Evolutionary conservation across 441 rosid species (phyloP).

Genomic region (Hura crepitans): DNA sequence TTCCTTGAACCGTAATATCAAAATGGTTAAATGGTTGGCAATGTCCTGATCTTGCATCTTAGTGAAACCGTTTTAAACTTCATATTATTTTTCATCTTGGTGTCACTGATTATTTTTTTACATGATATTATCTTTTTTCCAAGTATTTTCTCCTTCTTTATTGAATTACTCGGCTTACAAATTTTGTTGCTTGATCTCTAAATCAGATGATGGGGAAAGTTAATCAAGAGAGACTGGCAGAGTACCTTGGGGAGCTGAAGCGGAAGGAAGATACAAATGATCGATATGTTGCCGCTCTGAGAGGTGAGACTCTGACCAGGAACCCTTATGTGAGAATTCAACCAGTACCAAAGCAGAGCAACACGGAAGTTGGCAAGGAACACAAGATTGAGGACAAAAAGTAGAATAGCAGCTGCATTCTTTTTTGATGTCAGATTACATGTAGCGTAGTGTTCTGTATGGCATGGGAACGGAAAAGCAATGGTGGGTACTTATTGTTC

Average conservation of each 20-base stretch:
- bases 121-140: background rate
- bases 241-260: constrained; percentile 84
- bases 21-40: too few species aligned
- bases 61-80: background rate
- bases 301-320: constrained; percentile 86
- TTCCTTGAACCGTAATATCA: too few species aligned
- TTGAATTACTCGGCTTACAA: background rate
- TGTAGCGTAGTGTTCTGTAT: background rate
- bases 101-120: background rate
- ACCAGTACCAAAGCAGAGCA: constrained; percentile 44
- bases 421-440: background rate
- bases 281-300: constrained; percentile 82
- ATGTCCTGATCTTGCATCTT: background rate
- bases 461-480: too few species aligned
- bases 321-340: constrained; percentile 82
- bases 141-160: background rate
- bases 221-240: constrained; percentile 81
- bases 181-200: constrained; percentile 20
- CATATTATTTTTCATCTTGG: background rate
- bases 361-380: constrained; percentile 25
- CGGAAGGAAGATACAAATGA: constrained; percentile 88
- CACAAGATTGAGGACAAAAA: constrained; percentile 25
- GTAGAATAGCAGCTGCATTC: constrained; percentile 12
- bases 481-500: too few species aligned
- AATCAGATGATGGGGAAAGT: constrained; percentile 89